Conservation (phyloP, 2,329 filamentous ascomycete species). For the Diaporthe nobilis region DNA sequence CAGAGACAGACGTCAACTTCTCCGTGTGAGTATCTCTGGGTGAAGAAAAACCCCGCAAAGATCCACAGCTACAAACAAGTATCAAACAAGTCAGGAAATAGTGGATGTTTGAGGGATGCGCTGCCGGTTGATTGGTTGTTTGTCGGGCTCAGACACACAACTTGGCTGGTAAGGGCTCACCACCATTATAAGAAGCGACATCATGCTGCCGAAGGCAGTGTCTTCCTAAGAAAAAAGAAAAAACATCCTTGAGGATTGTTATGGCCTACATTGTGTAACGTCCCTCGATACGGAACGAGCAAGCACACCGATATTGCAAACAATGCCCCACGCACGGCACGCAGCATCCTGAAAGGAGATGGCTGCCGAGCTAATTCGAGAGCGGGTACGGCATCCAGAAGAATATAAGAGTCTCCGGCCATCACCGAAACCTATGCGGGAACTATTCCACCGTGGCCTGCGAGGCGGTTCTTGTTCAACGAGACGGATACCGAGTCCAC, state of each 20-base stretch:
- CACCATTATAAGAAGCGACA: background rate
- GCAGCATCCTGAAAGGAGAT: background rate
- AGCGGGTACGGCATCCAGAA: background rate
- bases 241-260: background rate
- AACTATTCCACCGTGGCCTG: background rate
- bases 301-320: background rate
- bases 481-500: slow-evolving; percentile 29
- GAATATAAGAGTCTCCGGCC: background rate
- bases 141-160: background rate
- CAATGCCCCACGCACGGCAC: background rate
- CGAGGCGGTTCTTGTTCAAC: slow-evolving; percentile 18
- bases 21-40: background rate
- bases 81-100: background rate
- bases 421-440: slow-evolving; percentile 1
- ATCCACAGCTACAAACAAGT: background rate
- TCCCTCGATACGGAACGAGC: background rate
- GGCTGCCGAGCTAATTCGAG: background rate
- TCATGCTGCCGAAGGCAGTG: background rate
- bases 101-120: background rate
- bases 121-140: background rate
- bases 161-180: background rate
- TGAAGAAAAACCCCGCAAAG: background rate
- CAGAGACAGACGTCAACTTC: background rate
- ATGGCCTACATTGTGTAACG: slow-evolving; percentile 10
- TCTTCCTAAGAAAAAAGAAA: slow-evolving; percentile 12